Percentiles rank a stretch among this genome's conserved stretches.
Conservation (phyloP, 2,329 filamentous ascomycete genomes). For the Sphaerostilbella broomeana region DNA sequence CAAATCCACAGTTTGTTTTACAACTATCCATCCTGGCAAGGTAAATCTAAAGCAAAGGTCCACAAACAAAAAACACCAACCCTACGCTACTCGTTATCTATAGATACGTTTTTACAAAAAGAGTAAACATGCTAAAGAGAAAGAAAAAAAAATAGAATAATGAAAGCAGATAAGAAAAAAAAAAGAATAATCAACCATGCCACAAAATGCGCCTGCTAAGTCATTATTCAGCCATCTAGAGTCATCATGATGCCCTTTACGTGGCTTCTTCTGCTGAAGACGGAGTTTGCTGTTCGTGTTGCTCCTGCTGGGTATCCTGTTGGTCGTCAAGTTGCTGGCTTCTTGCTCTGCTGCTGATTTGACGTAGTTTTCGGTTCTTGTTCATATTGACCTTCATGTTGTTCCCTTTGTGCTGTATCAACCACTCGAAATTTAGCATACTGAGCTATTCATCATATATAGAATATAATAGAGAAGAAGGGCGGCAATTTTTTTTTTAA, state of each 20-base stretch:
- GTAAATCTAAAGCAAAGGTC: too few relatives aligned
- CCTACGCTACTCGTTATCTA: too few relatives aligned
- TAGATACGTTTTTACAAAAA: not conserved
- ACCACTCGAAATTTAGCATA: not conserved
- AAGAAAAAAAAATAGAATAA: not conserved
- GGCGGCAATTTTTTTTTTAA: not conserved
- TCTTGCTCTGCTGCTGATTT: slow-evolving; percentile 4
- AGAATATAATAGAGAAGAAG: not conserved
- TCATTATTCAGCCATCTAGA: too few relatives aligned
- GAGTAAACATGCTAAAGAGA: not conserved
- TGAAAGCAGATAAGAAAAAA: not conserved
- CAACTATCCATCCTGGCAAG: too few relatives aligned
- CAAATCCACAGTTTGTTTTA: too few relatives aligned
- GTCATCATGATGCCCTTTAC: too few relatives aligned
- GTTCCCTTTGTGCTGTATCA: slow-evolving; percentile 17
- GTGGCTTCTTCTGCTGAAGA: too few relatives aligned
- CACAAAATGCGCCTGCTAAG: too few relatives aligned
- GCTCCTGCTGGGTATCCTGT: not conserved
- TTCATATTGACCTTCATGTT: slow-evolving; percentile 21
- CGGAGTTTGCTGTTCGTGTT: too few relatives aligned
- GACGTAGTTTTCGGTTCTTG: slow-evolving; percentile 16
- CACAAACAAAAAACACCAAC: too few relatives aligned
- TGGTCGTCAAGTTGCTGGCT: not conserved
- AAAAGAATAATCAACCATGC: not conserved
- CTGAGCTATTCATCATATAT: too few relatives aligned